These are phyloP conservation scores for Emericellopsis atlantica DNA, from an alignment of 2,329 filamentous ascomycete genomes.

Conservation along the genomic window DNA sequence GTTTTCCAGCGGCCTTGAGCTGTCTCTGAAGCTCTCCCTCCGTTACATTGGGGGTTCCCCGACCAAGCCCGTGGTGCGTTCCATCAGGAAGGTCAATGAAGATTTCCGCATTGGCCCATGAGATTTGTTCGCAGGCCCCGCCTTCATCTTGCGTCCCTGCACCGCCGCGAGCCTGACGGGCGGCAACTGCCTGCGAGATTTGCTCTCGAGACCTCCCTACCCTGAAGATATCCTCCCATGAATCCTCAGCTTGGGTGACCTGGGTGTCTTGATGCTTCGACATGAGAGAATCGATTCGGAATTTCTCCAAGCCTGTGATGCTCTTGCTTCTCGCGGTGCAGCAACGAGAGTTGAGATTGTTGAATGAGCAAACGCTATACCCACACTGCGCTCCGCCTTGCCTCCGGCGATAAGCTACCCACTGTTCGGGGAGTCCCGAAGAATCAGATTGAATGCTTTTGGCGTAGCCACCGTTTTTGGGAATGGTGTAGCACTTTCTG, in stretches of 20 bases:
- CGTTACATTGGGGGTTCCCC: background rate
- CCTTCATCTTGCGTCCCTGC: background rate
- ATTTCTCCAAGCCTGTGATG: background rate
- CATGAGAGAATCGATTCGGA: background rate
- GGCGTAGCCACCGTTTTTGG: too few relatives aligned
- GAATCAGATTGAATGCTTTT: too few relatives aligned
- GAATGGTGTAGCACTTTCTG: too few relatives aligned
- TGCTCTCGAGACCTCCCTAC: too few relatives aligned
- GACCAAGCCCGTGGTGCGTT: background rate
- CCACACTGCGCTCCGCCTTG: background rate
- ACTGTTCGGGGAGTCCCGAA: too few relatives aligned
- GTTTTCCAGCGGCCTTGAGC: background rate
- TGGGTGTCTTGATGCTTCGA: background rate
- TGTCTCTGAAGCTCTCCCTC: background rate
- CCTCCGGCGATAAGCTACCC: too few relatives aligned
- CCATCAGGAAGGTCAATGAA: background rate
- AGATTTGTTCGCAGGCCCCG: background rate
- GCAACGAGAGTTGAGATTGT: background rate
- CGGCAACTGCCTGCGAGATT: too few relatives aligned
- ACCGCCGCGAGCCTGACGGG: background rate
- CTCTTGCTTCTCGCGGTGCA: background rate
- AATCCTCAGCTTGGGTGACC: background rate
- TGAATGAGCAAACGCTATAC: background rate
- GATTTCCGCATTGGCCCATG: background rate
- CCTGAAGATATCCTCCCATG: background rate